phyloP scores from a whole-genome alignment of 2,329 filamentous ascomycete species.

The Periconia digitata region DNA sequence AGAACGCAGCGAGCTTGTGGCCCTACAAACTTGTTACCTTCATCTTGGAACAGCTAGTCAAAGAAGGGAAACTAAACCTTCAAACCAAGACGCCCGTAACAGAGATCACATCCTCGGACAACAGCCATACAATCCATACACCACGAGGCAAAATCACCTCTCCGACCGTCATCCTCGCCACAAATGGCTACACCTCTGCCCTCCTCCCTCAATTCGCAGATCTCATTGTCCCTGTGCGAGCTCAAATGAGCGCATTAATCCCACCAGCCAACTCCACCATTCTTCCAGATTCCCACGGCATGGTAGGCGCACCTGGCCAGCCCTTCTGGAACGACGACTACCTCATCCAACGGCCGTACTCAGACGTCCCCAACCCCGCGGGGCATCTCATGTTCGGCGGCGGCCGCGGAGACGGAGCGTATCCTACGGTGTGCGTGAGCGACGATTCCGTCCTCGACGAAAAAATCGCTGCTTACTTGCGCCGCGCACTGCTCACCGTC shows the following conservation, averaged over 20 bases:
- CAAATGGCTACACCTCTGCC: conserved; percentile 80
- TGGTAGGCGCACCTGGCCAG: conserved; percentile 56
- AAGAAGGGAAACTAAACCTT: conserved; percentile 62
- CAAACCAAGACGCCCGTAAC: conserved; percentile 71
- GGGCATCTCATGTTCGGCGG: conserved; percentile 72
- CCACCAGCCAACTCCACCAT: conserved; percentile 53
- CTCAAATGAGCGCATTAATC: conserved; percentile 68
- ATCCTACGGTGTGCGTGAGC: conserved; percentile 57
- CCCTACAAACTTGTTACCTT: conserved; percentile 82
- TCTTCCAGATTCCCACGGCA: conserved; percentile 64
- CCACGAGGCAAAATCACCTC: conserved; percentile 67
- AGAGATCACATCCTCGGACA: conserved; percentile 27
- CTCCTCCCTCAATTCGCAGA: conserved; percentile 69
- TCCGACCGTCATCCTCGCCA: conserved; percentile 70
- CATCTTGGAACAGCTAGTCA: conserved; percentile 64
- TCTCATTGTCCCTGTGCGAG: conserved; percentile 75
- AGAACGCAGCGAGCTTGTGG: conserved; percentile 70
- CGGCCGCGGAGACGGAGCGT: conserved; percentile 57
- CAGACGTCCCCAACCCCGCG: conserved; percentile 42
- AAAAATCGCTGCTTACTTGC: conserved; percentile 59
- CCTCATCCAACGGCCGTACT: conserved; percentile 67
- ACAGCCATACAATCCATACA: conserved; percentile 65
- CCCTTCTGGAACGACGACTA: conserved; percentile 65
- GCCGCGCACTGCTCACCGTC: conserved; percentile 44
- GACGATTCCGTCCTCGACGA: conserved; percentile 62